These are phyloP conservation scores for Trichopus zeylanicus DNA, from an alignment of 116 monocot genomes.

Conservation along the genomic window DNA sequence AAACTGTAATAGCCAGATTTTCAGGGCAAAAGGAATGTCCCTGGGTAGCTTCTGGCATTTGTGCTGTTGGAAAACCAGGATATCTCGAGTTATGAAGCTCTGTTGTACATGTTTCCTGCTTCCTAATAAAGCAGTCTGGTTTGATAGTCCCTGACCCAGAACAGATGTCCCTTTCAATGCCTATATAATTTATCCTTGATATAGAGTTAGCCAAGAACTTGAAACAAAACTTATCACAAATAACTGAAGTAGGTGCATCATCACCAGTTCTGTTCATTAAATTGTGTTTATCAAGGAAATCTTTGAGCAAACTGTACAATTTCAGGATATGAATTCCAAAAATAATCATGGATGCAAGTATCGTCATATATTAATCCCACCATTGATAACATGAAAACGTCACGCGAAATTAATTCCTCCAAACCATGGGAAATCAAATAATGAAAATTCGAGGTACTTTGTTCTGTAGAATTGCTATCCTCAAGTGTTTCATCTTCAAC, in stretches of 20 bases:
- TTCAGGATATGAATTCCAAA: slow-evolving; percentile 24
- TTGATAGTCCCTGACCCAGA: background rate
- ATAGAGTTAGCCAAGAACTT: slow-evolving; percentile 49
- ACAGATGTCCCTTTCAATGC: background rate
- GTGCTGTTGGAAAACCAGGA: background rate
- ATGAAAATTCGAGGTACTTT: background rate
- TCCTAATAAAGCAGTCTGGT: slow-evolving; percentile 4
- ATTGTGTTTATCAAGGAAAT: slow-evolving; percentile 4
- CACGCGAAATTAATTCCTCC: slow-evolving; percentile 62
- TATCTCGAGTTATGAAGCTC: background rate
- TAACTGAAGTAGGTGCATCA: slow-evolving; percentile 5
- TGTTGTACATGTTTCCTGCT: background rate
- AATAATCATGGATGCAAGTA: slow-evolving; percentile 36
- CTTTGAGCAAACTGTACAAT: slow-evolving; percentile 15
- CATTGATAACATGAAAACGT: slow-evolving; percentile 68
- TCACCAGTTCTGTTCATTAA: slow-evolving; percentile 14
- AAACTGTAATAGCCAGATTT: slow-evolving; percentile 58
- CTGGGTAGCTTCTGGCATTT: slow-evolving; percentile 1
- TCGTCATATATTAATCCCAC: slow-evolving; percentile 64
- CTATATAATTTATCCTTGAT: slow-evolving; percentile 12
- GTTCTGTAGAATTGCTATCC: background rate
- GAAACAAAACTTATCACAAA: slow-evolving; percentile 42
- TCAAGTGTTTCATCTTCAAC: slow-evolving; percentile 8
- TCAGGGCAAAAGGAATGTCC: slow-evolving; percentile 23
- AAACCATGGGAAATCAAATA: slow-evolving; percentile 1